Base-by-base conservation (phyloP, 306 rosid species). In the Castanea sativa region DNA sequence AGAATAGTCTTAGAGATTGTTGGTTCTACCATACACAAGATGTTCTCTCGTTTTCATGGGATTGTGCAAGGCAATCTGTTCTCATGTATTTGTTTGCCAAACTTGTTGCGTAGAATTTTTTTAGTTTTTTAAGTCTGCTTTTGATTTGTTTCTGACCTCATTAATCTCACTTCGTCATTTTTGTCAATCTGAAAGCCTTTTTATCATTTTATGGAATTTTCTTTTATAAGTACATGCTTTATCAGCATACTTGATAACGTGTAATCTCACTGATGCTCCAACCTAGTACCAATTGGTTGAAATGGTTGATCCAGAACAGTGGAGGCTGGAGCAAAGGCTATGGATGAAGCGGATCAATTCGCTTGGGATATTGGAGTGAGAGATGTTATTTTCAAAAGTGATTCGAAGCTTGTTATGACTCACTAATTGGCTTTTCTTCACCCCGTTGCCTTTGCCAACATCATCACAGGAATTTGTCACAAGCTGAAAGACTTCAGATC, bases 1-100 rank as follows among this genome's bases (percentile, higher is more conserved):
- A 77, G 77, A 78, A 35, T 85, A 79, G 38, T 75, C 82, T 67
- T 91, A 82, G 85, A 71, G 82, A 59, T 43, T 32, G 55, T 27
- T 12, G 55, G 73, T 51, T 71, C 49, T 20, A 29, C 52, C 18
- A 10, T 45, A 33, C 43, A 76, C 5, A 59, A 59, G 65, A 12
- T 63, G 52, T 68, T 16, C 53, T 35, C 53, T 68, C 20, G 15
- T 35, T 19, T 25, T 33, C 13, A 52, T 79, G 53, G 67, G 51
- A 67, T 51, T 65, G 56, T 56, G 73, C 60, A 29, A 30, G 67
- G 25, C 69, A 57, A 51, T 51, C 45, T 55, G 4, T 73, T 73
- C 72, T 71, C 77, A 73, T 90, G 89, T 86, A 79, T 61, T 10
- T 19, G 61, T 74, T 69, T 8, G 5, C 15, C 58, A 19, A 49